Evolutionary conservation across 768 basidiomycete genomes (phyloP).

Genomic region (Lentinula lateritia): DNA sequence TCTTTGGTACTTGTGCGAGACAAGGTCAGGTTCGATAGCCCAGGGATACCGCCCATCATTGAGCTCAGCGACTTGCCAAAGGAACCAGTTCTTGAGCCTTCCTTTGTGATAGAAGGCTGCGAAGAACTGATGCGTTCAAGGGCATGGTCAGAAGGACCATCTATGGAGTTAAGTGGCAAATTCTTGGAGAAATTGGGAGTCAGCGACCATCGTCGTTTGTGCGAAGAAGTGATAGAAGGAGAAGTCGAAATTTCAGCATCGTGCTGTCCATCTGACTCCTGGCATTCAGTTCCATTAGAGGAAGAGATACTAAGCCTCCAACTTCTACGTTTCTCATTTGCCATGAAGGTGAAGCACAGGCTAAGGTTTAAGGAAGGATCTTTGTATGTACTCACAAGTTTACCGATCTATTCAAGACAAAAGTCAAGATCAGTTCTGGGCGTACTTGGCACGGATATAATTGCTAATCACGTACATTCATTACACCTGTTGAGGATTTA

Average conservation of each 20-base stretch:
- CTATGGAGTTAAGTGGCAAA: background rate
- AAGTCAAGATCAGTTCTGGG: background rate
- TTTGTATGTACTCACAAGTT: background rate
- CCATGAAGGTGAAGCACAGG: background rate
- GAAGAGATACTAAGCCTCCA: constrained; percentile 2
- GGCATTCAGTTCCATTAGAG: background rate
- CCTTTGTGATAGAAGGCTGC: constrained; percentile 22
- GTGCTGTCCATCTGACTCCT: background rate
- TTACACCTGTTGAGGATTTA: background rate
- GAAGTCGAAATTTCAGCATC: background rate
- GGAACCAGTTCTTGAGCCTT: constrained; percentile 30
- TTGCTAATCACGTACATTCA: background rate
- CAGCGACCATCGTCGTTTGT: constrained; percentile 2
- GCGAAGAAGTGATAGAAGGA: background rate
- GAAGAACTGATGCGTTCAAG: constrained; percentile 41
- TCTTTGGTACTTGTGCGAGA: constrained; percentile 45
- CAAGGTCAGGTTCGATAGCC: constrained; percentile 56
- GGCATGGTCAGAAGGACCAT: constrained; percentile 22
- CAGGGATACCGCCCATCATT: constrained; percentile 54
- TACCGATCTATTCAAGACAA: constrained; percentile 1
- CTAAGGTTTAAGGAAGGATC: background rate
- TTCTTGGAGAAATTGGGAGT: background rate
- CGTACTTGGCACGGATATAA: constrained; percentile 1
- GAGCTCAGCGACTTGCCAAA: constrained; percentile 62
- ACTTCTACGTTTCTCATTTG: constrained; percentile 1